A percentile compares a stretch with the other conserved stretches of the same genome.
Conservation (phyloP, 106 monocot species). For the Apostasia shenzhenica region DNA sequence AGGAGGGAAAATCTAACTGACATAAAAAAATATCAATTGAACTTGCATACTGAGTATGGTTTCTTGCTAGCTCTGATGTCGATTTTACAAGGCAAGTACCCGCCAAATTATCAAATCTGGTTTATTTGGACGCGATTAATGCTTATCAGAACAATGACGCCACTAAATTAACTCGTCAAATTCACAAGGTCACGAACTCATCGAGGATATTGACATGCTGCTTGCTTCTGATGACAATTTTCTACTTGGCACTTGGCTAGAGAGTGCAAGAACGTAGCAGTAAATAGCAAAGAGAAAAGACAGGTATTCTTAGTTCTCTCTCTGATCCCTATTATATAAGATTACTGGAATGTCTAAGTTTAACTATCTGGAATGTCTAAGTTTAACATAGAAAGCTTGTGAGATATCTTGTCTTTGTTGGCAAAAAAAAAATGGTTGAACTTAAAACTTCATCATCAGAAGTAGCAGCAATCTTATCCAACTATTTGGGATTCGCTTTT, state of each 20-base stretch:
- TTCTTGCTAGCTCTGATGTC: slow-evolving; percentile 72
- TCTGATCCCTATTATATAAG: neutral
- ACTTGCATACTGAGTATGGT: neutral
- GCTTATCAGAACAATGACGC: slow-evolving; percentile 48
- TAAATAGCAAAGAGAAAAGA: slow-evolving; percentile 31
- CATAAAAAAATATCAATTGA: too few relatives aligned
- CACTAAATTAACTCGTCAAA: slow-evolving; percentile 30
- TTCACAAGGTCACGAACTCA: slow-evolving; percentile 54
- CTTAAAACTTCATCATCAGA: too few relatives aligned
- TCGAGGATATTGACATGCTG: slow-evolving; percentile 72
- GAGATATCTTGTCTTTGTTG: too few relatives aligned
- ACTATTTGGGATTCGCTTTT: too few relatives aligned
- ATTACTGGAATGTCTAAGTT: too few relatives aligned
- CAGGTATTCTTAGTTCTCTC: slow-evolving; percentile 32
- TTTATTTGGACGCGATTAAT: slow-evolving; percentile 56
- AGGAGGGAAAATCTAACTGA: too few relatives aligned
- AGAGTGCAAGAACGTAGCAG: slow-evolving; percentile 69
- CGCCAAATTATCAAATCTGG: slow-evolving; percentile 75
- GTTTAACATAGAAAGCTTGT: too few relatives aligned
- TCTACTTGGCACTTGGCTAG: slow-evolving; percentile 84
- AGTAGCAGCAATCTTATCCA: too few relatives aligned
- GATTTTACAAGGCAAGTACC: slow-evolving; percentile 83
- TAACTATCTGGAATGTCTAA: too few relatives aligned
- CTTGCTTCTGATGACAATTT: slow-evolving; percentile 92
- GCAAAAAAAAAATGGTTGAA: too few relatives aligned